Conservation (phyloP, 73 alveolate genomes). For the Paramecium sonneborni region DNA sequence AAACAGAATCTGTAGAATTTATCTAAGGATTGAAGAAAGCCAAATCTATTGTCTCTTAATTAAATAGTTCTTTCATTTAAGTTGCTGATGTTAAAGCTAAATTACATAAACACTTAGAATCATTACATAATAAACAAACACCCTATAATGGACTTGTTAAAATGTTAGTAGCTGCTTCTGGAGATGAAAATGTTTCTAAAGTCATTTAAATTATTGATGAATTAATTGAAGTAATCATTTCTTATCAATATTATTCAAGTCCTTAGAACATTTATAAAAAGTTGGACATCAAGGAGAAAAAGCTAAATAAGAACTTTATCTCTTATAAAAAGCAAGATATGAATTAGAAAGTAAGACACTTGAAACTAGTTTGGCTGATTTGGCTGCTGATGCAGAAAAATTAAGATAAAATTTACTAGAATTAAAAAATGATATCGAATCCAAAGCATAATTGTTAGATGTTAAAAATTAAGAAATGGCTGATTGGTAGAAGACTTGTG, state of each 20-base stretch:
- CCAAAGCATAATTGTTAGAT: not conserved
- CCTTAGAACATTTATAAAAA: conserved; percentile 3
- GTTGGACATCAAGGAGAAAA: conserved; percentile 36
- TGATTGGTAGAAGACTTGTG: conserved; percentile 52
- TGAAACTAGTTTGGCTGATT: conserved; percentile 33
- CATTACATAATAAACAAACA: not conserved
- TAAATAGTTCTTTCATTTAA: conserved; percentile 5
- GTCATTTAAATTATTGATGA: conserved; percentile 54
- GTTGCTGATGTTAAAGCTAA: conserved; percentile 11
- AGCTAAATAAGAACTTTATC: not conserved
- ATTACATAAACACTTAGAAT: conserved; percentile 20
- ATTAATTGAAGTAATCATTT: conserved; percentile 22
- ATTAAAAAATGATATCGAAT: conserved; percentile 12
- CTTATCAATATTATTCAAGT: not conserved
- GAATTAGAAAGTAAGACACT: conserved; percentile 26
- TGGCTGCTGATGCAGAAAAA: not conserved
- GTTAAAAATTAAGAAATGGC: not conserved
- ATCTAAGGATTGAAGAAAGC: conserved; percentile 46
- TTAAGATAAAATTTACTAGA: conserved; percentile 19
- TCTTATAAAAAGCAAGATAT: conserved; percentile 30
- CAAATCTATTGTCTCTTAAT: not conserved
- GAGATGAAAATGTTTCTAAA: not conserved
- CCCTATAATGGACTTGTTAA: conserved; percentile 24
- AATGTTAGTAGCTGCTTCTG: conserved; percentile 28
- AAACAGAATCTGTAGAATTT: conserved; percentile 36